Percentiles rank a stretch among this genome's conserved stretches.
Evolutionary conservation across 805 yeast genomes (phyloP).

Genomic region (Zygotorulaspora chibaensis): DNA sequence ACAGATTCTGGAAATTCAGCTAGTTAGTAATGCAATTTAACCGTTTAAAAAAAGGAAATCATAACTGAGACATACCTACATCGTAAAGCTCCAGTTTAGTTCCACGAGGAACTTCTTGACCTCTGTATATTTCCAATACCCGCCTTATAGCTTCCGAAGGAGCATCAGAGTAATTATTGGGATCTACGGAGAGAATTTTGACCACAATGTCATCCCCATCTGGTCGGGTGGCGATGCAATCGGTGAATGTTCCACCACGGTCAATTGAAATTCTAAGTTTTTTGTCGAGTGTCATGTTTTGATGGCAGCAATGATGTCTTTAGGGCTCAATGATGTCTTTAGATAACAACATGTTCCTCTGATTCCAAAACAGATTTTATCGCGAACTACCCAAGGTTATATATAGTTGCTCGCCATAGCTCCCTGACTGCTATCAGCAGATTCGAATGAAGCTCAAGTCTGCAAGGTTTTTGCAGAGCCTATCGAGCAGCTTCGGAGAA

Average conservation of each 20-base stretch:
- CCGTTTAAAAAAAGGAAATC: not conserved
- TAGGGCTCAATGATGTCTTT: not conserved
- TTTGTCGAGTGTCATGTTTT: slow-evolving; percentile 11
- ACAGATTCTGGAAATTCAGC: slow-evolving; percentile 25
- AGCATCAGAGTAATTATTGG: slow-evolving; percentile 80
- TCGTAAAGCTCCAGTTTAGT: slow-evolving; percentile 54
- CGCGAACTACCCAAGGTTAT: slow-evolving; percentile 1
- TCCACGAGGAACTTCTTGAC: slow-evolving; percentile 52
- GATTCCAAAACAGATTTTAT: not conserved
- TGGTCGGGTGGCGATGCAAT: slow-evolving; percentile 50
- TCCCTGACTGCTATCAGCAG: not conserved
- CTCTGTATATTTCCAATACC: slow-evolving; percentile 58
- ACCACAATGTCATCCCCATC: slow-evolving; percentile 57
- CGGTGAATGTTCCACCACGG: slow-evolving; percentile 92
- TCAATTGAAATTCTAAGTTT: slow-evolving; percentile 45
- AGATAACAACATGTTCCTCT: too few species aligned
- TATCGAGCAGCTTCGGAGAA: not conserved
- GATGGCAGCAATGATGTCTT: not conserved
- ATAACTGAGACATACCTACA: slow-evolving; percentile 47
- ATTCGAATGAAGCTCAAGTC: not conserved
- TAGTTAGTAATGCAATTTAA: slow-evolving; percentile 1
- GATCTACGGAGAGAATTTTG: slow-evolving; percentile 82
- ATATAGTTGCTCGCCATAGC: not conserved
- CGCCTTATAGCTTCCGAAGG: slow-evolving; percentile 87
- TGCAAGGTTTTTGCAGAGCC: not conserved